Conservation (phyloP, 371 early-diverging fungal genomes). For the Zopfochytrium polystomum region DNA sequence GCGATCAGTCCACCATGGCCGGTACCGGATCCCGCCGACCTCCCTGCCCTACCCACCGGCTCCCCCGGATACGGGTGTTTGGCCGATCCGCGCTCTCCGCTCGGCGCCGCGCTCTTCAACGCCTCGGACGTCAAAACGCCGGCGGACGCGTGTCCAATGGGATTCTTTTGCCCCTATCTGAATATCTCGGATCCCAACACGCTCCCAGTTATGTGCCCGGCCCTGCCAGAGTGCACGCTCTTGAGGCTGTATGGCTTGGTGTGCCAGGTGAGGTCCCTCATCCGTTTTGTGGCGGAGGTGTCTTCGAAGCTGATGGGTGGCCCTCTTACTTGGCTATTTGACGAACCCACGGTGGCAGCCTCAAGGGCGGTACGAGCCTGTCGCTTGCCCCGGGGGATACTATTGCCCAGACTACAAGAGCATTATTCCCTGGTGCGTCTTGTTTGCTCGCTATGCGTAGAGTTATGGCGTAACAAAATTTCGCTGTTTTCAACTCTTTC, state of each 20-base stretch:
- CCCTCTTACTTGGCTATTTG: too few relatives aligned
- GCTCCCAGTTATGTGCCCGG: constrained; percentile 21
- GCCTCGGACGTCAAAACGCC: too few relatives aligned
- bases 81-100: constrained; percentile 9
- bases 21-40: background rate
- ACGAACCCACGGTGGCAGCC: too few relatives aligned
- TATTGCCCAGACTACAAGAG: constrained; percentile 30
- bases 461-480: too few relatives aligned
- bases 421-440: too few relatives aligned
- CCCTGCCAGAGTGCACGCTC: constrained; percentile 11
- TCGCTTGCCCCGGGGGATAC: constrained; percentile 28
- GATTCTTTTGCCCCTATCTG: constrained; percentile 11
- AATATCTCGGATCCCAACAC: constrained; percentile 14
- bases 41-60: background rate
- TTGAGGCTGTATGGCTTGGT: constrained; percentile 17
- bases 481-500: too few relatives aligned
- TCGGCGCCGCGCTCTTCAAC: constrained; percentile 15
- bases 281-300: too few relatives aligned
- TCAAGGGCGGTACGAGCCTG: constrained; percentile 25
- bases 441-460: too few relatives aligned
- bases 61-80: constrained; percentile 24
- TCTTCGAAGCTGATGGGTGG: too few relatives aligned
- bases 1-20: background rate
- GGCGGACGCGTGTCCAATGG: background rate
- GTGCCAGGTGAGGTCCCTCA: constrained; percentile 20